phyloP scores from a whole-genome alignment of 2,329 filamentous ascomycete species.

The Fusarium sarcochroum region DNA sequence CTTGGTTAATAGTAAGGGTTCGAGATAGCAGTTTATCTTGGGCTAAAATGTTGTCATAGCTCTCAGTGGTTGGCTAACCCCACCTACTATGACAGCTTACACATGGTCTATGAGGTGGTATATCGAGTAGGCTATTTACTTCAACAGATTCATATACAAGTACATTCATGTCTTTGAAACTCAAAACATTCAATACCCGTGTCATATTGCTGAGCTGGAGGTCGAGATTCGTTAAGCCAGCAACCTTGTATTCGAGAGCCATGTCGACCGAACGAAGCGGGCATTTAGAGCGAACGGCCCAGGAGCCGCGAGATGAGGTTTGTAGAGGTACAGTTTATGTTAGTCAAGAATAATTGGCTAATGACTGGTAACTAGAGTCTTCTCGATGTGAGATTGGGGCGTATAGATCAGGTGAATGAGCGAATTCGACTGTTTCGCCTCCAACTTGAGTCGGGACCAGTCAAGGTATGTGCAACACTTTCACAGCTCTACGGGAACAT shows the following conservation, averaged over 20 bases:
- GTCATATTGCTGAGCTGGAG: background rate
- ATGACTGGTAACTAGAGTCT: conserved; percentile 58
- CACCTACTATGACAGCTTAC: conserved; percentile 29
- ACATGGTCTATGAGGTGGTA: background rate
- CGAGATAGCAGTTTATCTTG: too few species aligned
- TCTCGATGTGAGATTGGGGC: conserved; percentile 71
- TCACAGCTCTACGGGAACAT: background rate
- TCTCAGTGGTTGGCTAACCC: too few species aligned
- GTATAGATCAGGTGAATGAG: conserved; percentile 75
- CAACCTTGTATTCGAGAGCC: background rate
- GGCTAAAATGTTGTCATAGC: too few species aligned
- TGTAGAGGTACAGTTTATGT: conserved; percentile 1
- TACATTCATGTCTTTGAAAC: conserved; percentile 18
- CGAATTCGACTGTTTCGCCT: conserved; percentile 78
- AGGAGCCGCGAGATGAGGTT: conserved; percentile 77
- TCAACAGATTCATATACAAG: background rate
- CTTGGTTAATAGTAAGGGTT: too few species aligned
- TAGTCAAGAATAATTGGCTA: background rate
- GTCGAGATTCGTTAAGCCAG: background rate
- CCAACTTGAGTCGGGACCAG: conserved; percentile 62
- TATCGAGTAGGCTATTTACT: background rate
- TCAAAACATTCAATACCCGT: background rate
- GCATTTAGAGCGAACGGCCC: conserved; percentile 62
- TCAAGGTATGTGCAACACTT: conserved; percentile 60
- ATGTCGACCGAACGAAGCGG: conserved; percentile 40